phyloP scores from a whole-genome alignment of 371 early-diverging fungal species.

The Mucor lusitanicus region DNA sequence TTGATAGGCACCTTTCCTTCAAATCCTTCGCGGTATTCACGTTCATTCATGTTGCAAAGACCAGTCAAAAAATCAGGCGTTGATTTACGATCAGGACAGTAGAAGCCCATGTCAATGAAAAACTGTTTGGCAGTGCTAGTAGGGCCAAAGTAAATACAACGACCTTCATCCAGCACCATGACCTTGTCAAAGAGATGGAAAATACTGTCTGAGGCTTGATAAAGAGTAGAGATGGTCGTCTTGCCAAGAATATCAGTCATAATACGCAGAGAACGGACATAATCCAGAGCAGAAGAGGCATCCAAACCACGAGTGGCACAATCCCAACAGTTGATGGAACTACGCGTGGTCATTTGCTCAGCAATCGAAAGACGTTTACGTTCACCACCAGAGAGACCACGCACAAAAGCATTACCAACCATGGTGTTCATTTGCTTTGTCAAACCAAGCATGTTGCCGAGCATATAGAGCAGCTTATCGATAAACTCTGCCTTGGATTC shows the following conservation, averaged over 20 bases:
- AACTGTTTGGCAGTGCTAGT: constrained; percentile 51
- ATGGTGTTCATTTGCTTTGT: constrained; percentile 64
- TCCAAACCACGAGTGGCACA: constrained; percentile 85
- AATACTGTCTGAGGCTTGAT: constrained; percentile 69
- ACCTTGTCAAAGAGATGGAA: constrained; percentile 70
- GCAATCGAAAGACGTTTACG: constrained; percentile 77
- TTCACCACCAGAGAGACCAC: constrained; percentile 77
- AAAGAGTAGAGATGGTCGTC: constrained; percentile 58
- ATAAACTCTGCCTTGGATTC: constrained; percentile 30
- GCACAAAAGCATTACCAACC: constrained; percentile 73
- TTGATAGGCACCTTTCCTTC: constrained; percentile 54
- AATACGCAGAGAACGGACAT: constrained; percentile 60
- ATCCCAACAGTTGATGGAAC: constrained; percentile 71
- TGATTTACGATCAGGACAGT: constrained; percentile 74
- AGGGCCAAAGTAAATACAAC: constrained; percentile 68
- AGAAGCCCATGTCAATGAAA: constrained; percentile 61
- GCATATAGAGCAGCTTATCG: constrained; percentile 44
- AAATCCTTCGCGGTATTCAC: constrained; percentile 54
- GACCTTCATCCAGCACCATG: constrained; percentile 64
- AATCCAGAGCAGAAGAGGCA: constrained; percentile 76
- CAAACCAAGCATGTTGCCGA: constrained; percentile 57
- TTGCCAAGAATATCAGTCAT: constrained; percentile 59
- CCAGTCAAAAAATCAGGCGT: constrained; percentile 81
- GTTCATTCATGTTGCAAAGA: constrained; percentile 65
- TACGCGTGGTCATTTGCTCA: constrained; percentile 72